Conservation (phyloP, 805 yeast genomes). For the Metschnikowia hibisci region DNA sequence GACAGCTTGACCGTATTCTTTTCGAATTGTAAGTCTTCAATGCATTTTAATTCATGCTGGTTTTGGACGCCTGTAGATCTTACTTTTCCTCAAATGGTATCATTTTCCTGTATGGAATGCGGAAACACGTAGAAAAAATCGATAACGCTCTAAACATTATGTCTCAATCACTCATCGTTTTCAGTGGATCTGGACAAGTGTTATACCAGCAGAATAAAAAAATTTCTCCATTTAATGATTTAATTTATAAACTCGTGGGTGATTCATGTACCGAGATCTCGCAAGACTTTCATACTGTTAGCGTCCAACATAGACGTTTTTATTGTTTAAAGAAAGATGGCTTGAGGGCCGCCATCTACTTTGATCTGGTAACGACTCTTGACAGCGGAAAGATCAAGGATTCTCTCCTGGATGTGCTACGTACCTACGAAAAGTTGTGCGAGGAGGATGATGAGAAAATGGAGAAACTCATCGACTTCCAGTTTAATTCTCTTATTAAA, state of each 20-base stretch:
- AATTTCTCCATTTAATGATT: slow-evolving; percentile 37
- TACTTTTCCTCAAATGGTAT: background rate
- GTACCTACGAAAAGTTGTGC: slow-evolving; percentile 27
- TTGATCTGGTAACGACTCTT: slow-evolving; percentile 37
- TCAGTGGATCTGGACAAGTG: slow-evolving; percentile 33
- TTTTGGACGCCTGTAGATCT: too few species aligned
- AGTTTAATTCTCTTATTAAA: slow-evolving; percentile 36
- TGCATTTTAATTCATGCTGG: background rate
- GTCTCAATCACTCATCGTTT: slow-evolving; percentile 40
- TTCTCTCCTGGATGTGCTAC: slow-evolving; percentile 30
- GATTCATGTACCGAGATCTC: slow-evolving; percentile 33
- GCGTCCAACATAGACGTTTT: slow-evolving; percentile 30
- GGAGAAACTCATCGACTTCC: slow-evolving; percentile 34
- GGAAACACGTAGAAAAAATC: slow-evolving; percentile 3
- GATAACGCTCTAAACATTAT: slow-evolving; percentile 14
- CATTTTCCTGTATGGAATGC: slow-evolving; percentile 1
- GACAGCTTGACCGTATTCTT: background rate
- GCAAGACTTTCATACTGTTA: slow-evolving; percentile 30
- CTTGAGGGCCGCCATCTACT: slow-evolving; percentile 34
- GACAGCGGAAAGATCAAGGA: slow-evolving; percentile 36
- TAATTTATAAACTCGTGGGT: slow-evolving; percentile 32
- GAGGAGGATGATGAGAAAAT: slow-evolving; percentile 28
- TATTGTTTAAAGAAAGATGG: slow-evolving; percentile 28
- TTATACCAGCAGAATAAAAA: slow-evolving; percentile 36
- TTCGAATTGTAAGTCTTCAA: background rate